These are phyloP conservation scores for Syzygium oleosum DNA, from an alignment of 345 rosid species.

Conservation along the genomic window DNA sequence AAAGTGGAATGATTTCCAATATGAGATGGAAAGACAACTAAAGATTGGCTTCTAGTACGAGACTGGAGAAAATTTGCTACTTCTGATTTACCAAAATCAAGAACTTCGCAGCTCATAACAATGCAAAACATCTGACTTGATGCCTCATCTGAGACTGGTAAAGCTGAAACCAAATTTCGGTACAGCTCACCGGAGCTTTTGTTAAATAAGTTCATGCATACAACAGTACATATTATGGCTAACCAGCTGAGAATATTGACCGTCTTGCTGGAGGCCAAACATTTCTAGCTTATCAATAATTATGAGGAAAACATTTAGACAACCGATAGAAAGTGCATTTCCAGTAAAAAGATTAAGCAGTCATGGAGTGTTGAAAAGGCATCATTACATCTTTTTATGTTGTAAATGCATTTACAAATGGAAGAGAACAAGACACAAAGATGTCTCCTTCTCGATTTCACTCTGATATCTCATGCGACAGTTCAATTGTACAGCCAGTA, in stretches of 20 bases:
- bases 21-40: not conserved
- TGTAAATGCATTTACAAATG: not conserved
- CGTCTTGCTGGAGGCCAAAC: not conserved
- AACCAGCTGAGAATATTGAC: not conserved
- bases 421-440: not conserved
- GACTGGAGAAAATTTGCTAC: not conserved
- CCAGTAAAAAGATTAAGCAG: not conserved
- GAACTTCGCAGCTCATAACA: not conserved
- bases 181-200: not conserved
- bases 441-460: not conserved
- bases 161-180: not conserved
- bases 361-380: not conserved
- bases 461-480: not conserved
- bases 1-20: not conserved
- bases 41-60: not conserved
- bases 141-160: not conserved
- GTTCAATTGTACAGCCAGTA: constrained; percentile 19
- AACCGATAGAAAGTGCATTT: not conserved
- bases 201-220: not conserved
- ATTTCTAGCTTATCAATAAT: not conserved
- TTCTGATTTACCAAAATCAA: not conserved
- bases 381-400: not conserved
- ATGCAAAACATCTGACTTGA: not conserved
- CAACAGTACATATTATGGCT: not conserved
- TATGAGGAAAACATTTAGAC: not conserved